Base-by-base conservation (phyloP, 2,329 filamentous ascomycete species). In the Calycina herbarum region DNA sequence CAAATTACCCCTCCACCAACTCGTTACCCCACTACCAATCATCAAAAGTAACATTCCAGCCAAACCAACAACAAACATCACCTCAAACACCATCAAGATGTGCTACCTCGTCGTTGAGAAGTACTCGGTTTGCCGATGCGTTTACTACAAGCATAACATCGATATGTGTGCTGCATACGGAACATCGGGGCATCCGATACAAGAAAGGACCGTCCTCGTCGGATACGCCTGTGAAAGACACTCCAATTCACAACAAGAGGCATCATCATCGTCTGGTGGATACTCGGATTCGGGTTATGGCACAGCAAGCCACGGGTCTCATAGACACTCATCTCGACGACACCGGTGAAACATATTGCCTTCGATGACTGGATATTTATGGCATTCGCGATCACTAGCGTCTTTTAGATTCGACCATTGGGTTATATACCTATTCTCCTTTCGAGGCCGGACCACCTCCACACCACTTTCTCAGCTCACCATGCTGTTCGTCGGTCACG, bases 51-150 rank as follows among this genome's bases (percentile, higher is more conserved):
- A 24, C 58, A 38, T 33, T 58, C 17, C 42, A 62, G 35, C 42
- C 60, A n/a, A 62, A 62, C 54, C 59, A 66, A n/a, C 40, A 60
- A 40, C 62, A n/a, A 59, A 58, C 35, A 64, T 56, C 60, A 58
- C 42, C 54, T 51, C 35, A 59, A 70, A 20, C 51, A 64, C 63
- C 58, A 35, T 71, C 73, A 79, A 62, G 66, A 91, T 91, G 89
- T 92, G 89, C 76, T 89, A 89, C 74, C 86, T 89, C 77, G 81
- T 92, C 68, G 81, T 90, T 73, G 89, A 92, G 76, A 83, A 86
- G 69, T 92, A 88, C 78, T 85, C 88, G 17, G 88, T 88, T 65
- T 92, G 89, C 80, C 82, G 85, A 71, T 92, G 89, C 74, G 78
- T 90, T 67, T 91, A 92, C 78, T 85, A 89, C 79, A 81, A 84